Percentiles rank a stretch among this genome's conserved stretches.
These are phyloP conservation scores for Monilinia aucupariae DNA, from an alignment of 2,329 filamentous ascomycete genomes.

Conservation along the genomic window DNA sequence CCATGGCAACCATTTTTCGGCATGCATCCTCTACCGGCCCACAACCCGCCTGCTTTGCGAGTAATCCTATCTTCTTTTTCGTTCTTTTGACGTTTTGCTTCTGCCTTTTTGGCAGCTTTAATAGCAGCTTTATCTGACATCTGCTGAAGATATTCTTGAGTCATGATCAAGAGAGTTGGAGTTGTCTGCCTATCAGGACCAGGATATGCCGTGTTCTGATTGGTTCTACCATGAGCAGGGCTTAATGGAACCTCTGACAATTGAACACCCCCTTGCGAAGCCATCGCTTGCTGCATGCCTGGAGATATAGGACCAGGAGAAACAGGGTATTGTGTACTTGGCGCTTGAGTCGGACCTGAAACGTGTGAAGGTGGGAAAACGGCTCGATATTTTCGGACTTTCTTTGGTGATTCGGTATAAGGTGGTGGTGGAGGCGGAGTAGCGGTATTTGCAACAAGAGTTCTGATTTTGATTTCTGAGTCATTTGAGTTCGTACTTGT, in stretches of 20 bases:
- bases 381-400: slow-evolving; percentile 45
- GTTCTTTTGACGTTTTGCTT: slow-evolving; percentile 46
- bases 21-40: slow-evolving; percentile 61
- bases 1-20: slow-evolving; percentile 61
- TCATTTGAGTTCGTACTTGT: background rate
- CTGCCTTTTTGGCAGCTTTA: slow-evolving; percentile 29
- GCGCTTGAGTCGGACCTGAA: slow-evolving; percentile 43
- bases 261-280: slow-evolving; percentile 54
- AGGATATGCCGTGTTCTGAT: slow-evolving; percentile 33
- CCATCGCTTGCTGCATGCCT: slow-evolving; percentile 56
- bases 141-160: slow-evolving; percentile 14
- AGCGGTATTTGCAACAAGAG: slow-evolving; percentile 9
- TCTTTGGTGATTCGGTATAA: slow-evolving; percentile 31
- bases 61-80: slow-evolving; percentile 62
- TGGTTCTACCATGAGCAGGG: slow-evolving; percentile 35
- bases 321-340: slow-evolving; percentile 45
- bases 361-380: slow-evolving; percentile 52
- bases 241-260: slow-evolving; percentile 56
- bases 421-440: slow-evolving; percentile 29
- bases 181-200: slow-evolving; percentile 24
- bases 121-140: slow-evolving; percentile 21
- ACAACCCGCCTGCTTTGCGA: slow-evolving; percentile 53
- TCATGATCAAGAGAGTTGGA: slow-evolving; percentile 19
- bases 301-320: slow-evolving; percentile 60
- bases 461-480: slow-evolving; percentile 3